Evolutionary conservation across 768 basidiomycete species (phyloP), one percentile per base, ranked within the genome.

Genomic region (Agrocybe chaxingu): DNA sequence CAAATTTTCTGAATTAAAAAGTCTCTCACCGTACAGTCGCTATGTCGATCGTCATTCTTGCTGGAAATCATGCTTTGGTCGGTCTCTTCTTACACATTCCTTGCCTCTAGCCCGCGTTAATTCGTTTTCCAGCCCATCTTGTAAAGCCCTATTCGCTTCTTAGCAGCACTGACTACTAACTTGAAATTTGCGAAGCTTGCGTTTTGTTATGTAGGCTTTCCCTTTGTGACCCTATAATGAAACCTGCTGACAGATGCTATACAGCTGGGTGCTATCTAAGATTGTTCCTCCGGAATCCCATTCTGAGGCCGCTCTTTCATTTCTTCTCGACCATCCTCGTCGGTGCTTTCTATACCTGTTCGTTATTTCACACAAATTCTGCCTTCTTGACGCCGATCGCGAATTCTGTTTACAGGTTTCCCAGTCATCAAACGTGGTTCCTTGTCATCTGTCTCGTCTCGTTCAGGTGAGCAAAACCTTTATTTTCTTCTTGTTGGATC

Each of bases 281-380:
- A n/a, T 79, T 1, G 68, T 77, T 0, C 71, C 71, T 1, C 52
- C 62, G 5, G 61, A 66, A 0, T 81, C 85, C 0, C 72, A 77
- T 0, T 54, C 70, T 0, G 64, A 78, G 32, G 74, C 81, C 42
- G 81, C 82, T 0, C 66, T 89, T 3, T 78, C 81, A 11, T 92
- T 91, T 64, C 70, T 92, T 8, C 77, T 92, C 4, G 81, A 89
- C 52, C 89, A 91, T 66, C 89, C 89, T 2, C 75, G 89, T 30
- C 80, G 80, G 53, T 82, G 85, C 59, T 89, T 82, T 57, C 60
- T 87, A 18, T 89, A 87, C 63, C 65, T 89, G 65, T 75, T 55
- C 36, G 71, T 62, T 11, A 3, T 24, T 24, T 4, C 7, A 13
- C 6, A 11, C 13, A 16, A 35, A 40, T 33, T 8, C 33, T n/a